Evolutionary conservation across 2,329 filamentous ascomycete species (phyloP).

Genomic region (Penicillium frequentans): DNA sequence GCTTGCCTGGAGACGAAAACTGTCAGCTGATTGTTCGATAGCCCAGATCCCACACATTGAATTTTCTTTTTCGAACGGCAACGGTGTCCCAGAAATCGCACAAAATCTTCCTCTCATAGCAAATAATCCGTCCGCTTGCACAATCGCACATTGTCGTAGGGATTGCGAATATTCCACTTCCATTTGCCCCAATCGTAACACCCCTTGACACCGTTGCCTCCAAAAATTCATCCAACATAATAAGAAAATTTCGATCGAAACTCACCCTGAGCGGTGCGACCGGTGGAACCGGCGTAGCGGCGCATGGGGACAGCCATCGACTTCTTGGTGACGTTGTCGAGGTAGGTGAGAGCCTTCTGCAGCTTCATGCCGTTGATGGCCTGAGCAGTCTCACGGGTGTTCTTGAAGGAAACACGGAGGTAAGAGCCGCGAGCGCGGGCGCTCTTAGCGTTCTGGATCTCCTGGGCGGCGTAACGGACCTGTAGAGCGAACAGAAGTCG

Average conservation of each 20-base stretch:
- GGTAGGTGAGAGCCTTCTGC: conserved; percentile 90
- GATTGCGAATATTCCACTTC: conserved; percentile 2
- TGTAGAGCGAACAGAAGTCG: conserved; percentile 42
- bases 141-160: conserved; percentile 6
- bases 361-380: conserved; percentile 99
- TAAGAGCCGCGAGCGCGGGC: conserved; percentile 98
- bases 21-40: conserved; percentile 17
- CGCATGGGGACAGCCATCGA: conserved; percentile 98
- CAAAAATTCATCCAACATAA: conserved; percentile 6
- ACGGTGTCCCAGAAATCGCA: conserved; percentile 11
- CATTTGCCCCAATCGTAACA: not conserved
- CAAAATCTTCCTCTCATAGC: not conserved
- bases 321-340: conserved; percentile 97
- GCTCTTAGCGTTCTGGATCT: conserved; percentile 86
- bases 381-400: conserved; percentile 99
- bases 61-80: conserved; percentile 9
- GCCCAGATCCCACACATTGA: conserved; percentile 4
- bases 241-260: conserved; percentile 32
- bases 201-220: conserved; percentile 12
- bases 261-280: conserved; percentile 97
- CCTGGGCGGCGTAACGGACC: conserved; percentile 95
- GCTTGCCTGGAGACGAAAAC: conserved; percentile 70
- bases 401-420: conserved; percentile 99
- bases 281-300: conserved; percentile 93
- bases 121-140: not conserved